Conservation (phyloP, 2,329 filamentous ascomycete species). For the Cryphonectria naterciae region DNA sequence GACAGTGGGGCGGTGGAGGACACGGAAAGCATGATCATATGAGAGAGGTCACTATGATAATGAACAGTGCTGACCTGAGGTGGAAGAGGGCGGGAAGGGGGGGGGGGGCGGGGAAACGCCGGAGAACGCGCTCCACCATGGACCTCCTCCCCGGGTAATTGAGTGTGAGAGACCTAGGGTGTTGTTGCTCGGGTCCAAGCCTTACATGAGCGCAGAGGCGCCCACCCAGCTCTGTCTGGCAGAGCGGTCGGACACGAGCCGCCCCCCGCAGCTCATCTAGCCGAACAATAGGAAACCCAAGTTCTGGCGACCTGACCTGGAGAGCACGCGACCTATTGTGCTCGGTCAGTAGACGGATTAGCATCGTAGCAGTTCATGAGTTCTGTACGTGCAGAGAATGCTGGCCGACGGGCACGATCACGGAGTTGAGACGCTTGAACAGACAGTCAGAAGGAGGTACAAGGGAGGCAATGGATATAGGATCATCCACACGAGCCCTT, state of each 20-base stretch:
- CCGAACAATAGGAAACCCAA: neutral
- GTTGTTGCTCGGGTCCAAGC: neutral
- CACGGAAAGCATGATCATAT: constrained; percentile 35
- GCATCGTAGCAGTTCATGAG: neutral
- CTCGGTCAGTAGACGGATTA: neutral
- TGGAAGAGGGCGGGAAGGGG: too few relatives aligned
- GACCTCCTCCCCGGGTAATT: neutral
- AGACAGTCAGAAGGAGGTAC: neutral
- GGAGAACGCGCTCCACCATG: neutral
- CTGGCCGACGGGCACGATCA: neutral
- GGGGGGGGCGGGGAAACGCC: too few relatives aligned
- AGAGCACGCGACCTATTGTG: neutral
- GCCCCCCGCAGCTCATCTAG: neutral
- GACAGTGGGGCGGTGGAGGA: constrained; percentile 39
- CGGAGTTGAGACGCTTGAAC: neutral
- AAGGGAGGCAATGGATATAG: neutral
- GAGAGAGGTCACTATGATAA: constrained; percentile 27
- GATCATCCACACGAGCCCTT: neutral
- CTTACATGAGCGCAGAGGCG: neutral
- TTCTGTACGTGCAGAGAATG: neutral
- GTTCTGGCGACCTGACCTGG: too few relatives aligned
- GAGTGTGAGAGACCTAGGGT: neutral
- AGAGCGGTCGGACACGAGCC: neutral
- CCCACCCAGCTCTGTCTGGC: neutral
- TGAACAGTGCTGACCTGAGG: neutral